Evolutionary conservation across 2,329 filamentous ascomycete genomes (phyloP), one percentile per base, ranked within the genome.

Genomic region (Didymella keratinophila): DNA sequence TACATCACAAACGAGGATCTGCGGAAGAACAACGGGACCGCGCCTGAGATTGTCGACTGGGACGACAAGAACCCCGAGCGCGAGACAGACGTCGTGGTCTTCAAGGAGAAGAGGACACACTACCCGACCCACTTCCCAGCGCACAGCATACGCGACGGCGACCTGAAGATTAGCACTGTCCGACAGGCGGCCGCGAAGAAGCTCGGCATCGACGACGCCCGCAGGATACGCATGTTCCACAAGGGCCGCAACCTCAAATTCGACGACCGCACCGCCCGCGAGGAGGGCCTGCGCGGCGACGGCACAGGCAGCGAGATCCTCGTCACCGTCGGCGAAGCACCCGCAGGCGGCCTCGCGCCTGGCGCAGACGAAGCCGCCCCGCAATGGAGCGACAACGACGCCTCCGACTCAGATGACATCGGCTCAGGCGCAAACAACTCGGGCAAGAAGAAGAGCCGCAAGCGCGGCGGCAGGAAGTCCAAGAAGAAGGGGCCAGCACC

Each of bases 1-100:
- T 93, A 94, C 80, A 93, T 93, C 72, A 92, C 90, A n/a, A 87
- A 88, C 27, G 86, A 91, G 69, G 90, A 93, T 69, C 76, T 93
- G 37, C 64, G 67, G 82, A 64, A 76, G 71, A 75, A 75, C 39
- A 70, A 74, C 69, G 67, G 76, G n/a, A 81, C 83, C 61, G 60
- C 54, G 9, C 78, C 73, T 4, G 73, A 75, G 61, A 73, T 76
- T 34, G 73, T 76, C 6, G 74, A 77, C 42, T 76, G 74, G 74
- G 73, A 75, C 37, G 74, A 74, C 63, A 74, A 71, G 66, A 74
- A 76, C 52, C 73, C 74, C 1, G 66, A 78, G 66, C 71, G 88
- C 42, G 79, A 90, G 62, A 89, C 90, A 60, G 90, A 93, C 69
- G 81, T 92, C 11, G 78, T 93, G 28, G 76, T 90, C 36, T 84